These are phyloP conservation scores for Excoecaria cochinchinensis DNA, from an alignment of 345 rosid genomes.

Conservation along the genomic window DNA sequence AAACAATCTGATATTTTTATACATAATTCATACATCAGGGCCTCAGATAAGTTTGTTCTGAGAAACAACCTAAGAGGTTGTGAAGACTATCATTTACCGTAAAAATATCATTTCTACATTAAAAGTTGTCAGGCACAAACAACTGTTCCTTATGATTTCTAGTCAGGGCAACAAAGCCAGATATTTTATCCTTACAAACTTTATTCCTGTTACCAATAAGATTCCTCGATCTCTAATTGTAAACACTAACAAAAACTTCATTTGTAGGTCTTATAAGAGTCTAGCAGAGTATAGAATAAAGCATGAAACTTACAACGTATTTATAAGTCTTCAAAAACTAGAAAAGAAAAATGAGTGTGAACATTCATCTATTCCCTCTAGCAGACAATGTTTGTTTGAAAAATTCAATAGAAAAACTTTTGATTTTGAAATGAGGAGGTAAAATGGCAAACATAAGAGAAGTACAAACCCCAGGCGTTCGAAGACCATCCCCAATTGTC, in stretches of 20 bases:
- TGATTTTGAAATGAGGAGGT: neutral
- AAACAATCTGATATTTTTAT: neutral
- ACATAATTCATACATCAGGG: neutral
- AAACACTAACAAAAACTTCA: neutral
- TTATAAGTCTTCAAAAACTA: neutral
- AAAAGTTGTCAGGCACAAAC: neutral
- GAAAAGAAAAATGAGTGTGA: neutral
- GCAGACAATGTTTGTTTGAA: neutral
- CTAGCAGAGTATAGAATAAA: neutral
- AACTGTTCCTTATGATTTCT: neutral
- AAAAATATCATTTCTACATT: neutral
- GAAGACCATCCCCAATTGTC: constrained; percentile 49
- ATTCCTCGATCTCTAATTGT: neutral
- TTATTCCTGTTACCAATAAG: neutral
- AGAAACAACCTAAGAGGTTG: neutral
- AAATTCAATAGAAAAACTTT: neutral
- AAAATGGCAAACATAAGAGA: constrained; percentile 15
- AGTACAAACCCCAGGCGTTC: constrained; percentile 78
- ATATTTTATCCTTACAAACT: neutral
- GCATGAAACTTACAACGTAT: neutral
- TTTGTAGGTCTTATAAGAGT: neutral
- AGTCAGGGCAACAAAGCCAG: neutral
- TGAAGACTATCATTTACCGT: neutral
- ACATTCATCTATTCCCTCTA: neutral
- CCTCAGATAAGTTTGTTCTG: neutral